Evolutionary conservation across 202 grass and related monocot species (phyloP).

Genomic region (Schoenoplectus tabernaemontani): DNA sequence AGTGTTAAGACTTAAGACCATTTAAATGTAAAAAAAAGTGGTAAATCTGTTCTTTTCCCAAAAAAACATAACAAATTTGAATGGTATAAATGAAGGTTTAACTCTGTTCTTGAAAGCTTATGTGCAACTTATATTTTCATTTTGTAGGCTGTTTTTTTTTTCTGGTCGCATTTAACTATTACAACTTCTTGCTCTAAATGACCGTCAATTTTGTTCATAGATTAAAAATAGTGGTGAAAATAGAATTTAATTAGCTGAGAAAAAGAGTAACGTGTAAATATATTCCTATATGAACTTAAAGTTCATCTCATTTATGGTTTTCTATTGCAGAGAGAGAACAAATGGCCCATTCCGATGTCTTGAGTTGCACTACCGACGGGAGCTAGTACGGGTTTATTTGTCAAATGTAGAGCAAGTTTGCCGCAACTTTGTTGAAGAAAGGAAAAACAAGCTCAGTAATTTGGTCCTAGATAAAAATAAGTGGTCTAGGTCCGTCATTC

Average conservation of each 20-base stretch:
- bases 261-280: background rate
- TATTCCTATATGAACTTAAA: background rate
- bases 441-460: constrained; percentile 46
- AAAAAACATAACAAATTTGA: no score
- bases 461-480: constrained; percentile 53
- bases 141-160: background rate
- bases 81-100: no score
- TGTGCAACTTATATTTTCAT: background rate
- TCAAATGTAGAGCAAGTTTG: constrained; percentile 78
- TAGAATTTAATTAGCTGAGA: background rate
- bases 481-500: constrained; percentile 58
- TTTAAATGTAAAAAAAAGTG: no score
- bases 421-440: constrained; percentile 50
- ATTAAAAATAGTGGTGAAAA: background rate
- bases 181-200: background rate
- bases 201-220: background rate
- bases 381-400: constrained; percentile 57
- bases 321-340: constrained; percentile 56
- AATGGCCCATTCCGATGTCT: constrained; percentile 67
- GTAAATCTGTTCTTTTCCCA: no score
- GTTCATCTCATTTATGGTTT: background rate
- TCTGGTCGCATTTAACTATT: background rate
- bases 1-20: no score
- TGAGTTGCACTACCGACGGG: constrained; percentile 49
- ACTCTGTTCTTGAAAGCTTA: no score